Evolutionary conservation across 495 filamentous ascomycete genomes (phyloP).

Genomic region (Rusavskia elegans): DNA sequence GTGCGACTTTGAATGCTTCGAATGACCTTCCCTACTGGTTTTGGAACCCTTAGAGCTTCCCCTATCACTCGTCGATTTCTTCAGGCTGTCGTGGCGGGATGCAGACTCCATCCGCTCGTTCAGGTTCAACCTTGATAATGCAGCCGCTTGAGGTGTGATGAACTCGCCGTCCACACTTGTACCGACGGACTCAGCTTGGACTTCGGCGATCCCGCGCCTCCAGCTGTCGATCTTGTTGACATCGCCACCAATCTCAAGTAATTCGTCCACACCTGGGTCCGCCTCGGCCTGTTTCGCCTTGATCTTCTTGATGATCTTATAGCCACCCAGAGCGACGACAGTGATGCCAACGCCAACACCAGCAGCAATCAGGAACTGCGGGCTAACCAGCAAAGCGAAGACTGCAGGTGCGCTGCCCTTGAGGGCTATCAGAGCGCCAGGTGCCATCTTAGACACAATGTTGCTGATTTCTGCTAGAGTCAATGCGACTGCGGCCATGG

Average conservation of each 20-base stretch:
- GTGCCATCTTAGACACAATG: conserved; percentile 68
- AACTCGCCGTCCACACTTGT: conserved; percentile 75
- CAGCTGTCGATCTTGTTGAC: conserved; percentile 62
- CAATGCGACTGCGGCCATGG: conserved; percentile 84
- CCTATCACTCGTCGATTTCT: conserved; percentile 3
- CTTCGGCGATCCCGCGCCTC: conserved; percentile 71
- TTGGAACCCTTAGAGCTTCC: conserved; percentile 10
- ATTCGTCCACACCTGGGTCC: conserved; percentile 37
- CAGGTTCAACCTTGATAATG: conserved; percentile 36
- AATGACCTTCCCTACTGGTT: conserved; percentile 9
- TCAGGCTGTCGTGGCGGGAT: conserved; percentile 6
- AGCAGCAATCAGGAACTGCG: conserved; percentile 85
- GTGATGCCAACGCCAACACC: conserved; percentile 81
- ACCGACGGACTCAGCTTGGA: conserved; percentile 37
- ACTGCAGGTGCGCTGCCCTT: conserved; percentile 70
- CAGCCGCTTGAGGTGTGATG: conserved; percentile 62
- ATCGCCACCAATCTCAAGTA: conserved; percentile 37
- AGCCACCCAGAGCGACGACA: conserved; percentile 85
- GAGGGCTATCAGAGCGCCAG: conserved; percentile 53
- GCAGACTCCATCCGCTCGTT: conserved; percentile 17
- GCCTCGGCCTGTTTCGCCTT: conserved; percentile 28
- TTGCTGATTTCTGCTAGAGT: conserved; percentile 83
- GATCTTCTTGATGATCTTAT: conserved; percentile 89
- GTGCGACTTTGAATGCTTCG: conserved; percentile 16
- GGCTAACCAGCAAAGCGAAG: conserved; percentile 72